phyloP scores from a whole-genome alignment of 805 yeast genomes.

The Candida endomychidarum region DNA sequence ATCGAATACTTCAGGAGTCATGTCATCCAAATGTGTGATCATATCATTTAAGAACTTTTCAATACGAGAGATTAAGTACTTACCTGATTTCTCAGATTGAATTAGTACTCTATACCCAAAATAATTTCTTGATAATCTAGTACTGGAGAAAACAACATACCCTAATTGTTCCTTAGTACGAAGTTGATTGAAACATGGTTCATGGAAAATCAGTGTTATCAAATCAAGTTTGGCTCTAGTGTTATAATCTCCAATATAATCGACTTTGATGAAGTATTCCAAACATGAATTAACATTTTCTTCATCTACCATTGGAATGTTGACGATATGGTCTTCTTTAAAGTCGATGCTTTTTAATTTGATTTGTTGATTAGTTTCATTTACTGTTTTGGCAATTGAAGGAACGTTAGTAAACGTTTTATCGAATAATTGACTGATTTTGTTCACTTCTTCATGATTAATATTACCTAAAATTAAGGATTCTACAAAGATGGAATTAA shows the following conservation, averaged over 20 bases:
- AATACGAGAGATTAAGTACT: constrained; percentile 74
- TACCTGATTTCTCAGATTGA: constrained; percentile 79
- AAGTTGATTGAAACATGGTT: constrained; percentile 85
- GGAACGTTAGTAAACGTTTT: constrained; percentile 26
- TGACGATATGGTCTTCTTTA: constrained; percentile 20
- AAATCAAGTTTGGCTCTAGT: constrained; percentile 57
- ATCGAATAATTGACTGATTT: constrained; percentile 8
- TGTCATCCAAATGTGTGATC: constrained; percentile 41
- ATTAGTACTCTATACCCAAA: constrained; percentile 72
- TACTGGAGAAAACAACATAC: constrained; percentile 84
- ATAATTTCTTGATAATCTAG: constrained; percentile 65
- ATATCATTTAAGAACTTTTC: constrained; percentile 58
- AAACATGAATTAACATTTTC: constrained; percentile 78
- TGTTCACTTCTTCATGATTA: constrained; percentile 45
- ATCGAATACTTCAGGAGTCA: constrained; percentile 64
- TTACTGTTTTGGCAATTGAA: constrained; percentile 37
- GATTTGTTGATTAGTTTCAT: constrained; percentile 19
- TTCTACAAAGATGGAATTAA: constrained; percentile 63
- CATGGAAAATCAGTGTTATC: constrained; percentile 70
- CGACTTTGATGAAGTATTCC: constrained; percentile 73
- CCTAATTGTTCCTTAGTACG: constrained; percentile 96
- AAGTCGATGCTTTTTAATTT: constrained; percentile 36
- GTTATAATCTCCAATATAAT: constrained; percentile 30
- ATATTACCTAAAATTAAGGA: constrained; percentile 76
- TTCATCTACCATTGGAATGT: constrained; percentile 13